Percentiles rank a stretch among this genome's conserved stretches.
Conservation (phyloP, 805 yeast species). For the Starmerella tilneyi region DNA sequence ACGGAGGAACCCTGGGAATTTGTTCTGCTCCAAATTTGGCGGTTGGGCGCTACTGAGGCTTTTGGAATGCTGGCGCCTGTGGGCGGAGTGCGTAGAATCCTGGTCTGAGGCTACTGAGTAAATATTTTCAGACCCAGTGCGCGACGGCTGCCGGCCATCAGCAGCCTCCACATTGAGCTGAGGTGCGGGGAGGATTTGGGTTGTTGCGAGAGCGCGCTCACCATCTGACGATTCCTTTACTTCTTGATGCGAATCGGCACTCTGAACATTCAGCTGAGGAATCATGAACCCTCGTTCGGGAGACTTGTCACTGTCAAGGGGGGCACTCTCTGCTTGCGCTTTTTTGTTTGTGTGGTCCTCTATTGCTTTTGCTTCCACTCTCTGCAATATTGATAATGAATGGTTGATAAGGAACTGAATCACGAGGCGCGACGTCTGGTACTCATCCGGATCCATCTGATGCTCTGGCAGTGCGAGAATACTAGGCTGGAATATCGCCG, state of each 20-base stretch:
- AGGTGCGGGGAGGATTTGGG: too few species aligned
- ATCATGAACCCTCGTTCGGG: not conserved
- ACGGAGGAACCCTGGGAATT: constrained; percentile 16
- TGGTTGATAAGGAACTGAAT: constrained; percentile 84
- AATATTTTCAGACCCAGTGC: too few species aligned
- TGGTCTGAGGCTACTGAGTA: too few species aligned
- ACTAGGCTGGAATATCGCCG: constrained; percentile 97
- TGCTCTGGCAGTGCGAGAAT: constrained; percentile 84
- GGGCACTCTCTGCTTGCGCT: not conserved
- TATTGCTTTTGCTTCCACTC: constrained; percentile 30
- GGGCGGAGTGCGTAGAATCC: constrained; percentile 12
- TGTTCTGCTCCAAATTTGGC: constrained; percentile 11
- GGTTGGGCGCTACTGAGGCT: constrained; percentile 27
- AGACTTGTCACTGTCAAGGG: not conserved
- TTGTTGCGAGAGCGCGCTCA: too few species aligned
- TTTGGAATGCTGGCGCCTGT: constrained; percentile 26
- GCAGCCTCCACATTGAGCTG: too few species aligned
- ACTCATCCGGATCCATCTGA: constrained; percentile 86
- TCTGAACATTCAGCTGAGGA: not conserved
- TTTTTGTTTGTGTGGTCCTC: constrained; percentile 25
- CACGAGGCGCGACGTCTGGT: constrained; percentile 73
- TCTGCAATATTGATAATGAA: constrained; percentile 63
- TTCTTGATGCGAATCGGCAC: not conserved
- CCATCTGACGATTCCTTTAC: too few species aligned
- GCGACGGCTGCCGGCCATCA: too few species aligned